Conservation (phyloP, 306 rosid species). For the Chamaecrista fasciculata region DNA sequence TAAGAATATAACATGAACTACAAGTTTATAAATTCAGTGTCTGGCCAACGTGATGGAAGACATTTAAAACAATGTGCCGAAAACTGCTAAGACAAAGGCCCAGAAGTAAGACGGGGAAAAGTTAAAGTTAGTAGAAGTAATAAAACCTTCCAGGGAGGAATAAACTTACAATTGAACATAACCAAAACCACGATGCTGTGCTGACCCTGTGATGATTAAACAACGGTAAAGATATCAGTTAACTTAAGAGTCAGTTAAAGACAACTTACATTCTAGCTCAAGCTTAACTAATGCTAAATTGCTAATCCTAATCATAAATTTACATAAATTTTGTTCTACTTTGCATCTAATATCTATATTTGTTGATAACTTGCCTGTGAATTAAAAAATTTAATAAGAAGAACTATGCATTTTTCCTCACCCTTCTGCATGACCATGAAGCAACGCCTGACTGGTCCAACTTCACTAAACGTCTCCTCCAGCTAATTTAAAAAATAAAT, state of each 20-base stretch:
- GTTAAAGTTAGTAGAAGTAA: not conserved
- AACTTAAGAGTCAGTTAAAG: not conserved
- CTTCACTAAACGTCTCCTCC: constrained; percentile 80
- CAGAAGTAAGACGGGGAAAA: not conserved
- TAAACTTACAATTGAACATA: constrained; percentile 80
- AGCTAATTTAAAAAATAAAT: constrained; percentile 42
- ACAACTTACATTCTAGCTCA: not conserved
- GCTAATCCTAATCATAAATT: too few relatives aligned
- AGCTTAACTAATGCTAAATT: not conserved
- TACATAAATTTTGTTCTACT: too few relatives aligned
- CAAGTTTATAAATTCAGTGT: constrained; percentile 17
- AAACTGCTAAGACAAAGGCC: constrained; percentile 1
- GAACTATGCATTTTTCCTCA: constrained; percentile 10
- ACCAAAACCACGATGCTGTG: constrained; percentile 80
- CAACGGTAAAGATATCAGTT: constrained; percentile 7
- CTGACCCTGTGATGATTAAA: constrained; percentile 56
- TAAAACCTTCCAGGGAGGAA: not conserved
- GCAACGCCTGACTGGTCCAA: constrained; percentile 86
- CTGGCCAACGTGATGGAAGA: not conserved
- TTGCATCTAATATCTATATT: not conserved
- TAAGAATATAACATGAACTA: constrained; percentile 14
- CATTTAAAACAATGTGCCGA: not conserved
- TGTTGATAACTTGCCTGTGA: too few relatives aligned
- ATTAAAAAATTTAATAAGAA: not conserved
- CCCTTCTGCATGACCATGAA: constrained; percentile 85